phyloP scores from a whole-genome alignment of 2,329 filamentous ascomycete genomes.

The Thielaviopsis euricoi region DNA sequence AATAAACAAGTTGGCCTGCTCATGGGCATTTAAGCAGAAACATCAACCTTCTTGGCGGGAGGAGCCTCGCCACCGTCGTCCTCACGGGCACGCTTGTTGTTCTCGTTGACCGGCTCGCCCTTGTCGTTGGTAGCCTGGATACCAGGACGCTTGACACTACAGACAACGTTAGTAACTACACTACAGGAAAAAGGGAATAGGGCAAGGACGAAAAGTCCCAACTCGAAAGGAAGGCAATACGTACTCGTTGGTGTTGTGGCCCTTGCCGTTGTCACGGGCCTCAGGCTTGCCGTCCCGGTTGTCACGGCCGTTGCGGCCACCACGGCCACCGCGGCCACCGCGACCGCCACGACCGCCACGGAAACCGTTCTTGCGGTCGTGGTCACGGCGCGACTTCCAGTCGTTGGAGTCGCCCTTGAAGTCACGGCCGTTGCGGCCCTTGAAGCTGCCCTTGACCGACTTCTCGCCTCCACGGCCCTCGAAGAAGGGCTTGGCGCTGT shows the following conservation, averaged over 20 bases:
- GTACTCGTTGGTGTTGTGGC: conserved; percentile 20
- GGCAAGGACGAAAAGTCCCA: conserved; percentile 6
- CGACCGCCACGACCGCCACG: conserved; percentile 29
- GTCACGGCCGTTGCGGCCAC: conserved; percentile 27
- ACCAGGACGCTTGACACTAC: conserved; percentile 22
- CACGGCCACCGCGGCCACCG: conserved; percentile 22
- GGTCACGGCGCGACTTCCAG: conserved; percentile 47
- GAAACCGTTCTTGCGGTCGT: conserved; percentile 45
- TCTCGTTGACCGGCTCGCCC: conserved; percentile 26
- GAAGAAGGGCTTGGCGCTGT: conserved; percentile 28
- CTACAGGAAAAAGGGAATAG: conserved; percentile 1
- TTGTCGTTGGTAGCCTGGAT: conserved; percentile 30
- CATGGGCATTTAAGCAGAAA: conserved; percentile 15
- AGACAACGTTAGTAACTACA: conserved; percentile 11
- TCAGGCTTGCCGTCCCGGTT: conserved; percentile 18
- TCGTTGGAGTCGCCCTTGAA: conserved; percentile 33
- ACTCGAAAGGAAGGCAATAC: conserved; percentile 8
- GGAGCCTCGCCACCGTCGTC: conserved; percentile 27
- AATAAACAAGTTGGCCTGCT: not conserved
- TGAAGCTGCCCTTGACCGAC: conserved; percentile 23
- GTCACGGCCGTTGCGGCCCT: conserved; percentile 21
- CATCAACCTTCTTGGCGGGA: conserved; percentile 47
- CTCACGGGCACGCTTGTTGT: conserved; percentile 40
- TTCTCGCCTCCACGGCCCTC: conserved; percentile 26
- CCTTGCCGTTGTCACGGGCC: conserved; percentile 15